Conservation (phyloP, 177 flowering plant species). For the Tripterygium wilfordii region DNA sequence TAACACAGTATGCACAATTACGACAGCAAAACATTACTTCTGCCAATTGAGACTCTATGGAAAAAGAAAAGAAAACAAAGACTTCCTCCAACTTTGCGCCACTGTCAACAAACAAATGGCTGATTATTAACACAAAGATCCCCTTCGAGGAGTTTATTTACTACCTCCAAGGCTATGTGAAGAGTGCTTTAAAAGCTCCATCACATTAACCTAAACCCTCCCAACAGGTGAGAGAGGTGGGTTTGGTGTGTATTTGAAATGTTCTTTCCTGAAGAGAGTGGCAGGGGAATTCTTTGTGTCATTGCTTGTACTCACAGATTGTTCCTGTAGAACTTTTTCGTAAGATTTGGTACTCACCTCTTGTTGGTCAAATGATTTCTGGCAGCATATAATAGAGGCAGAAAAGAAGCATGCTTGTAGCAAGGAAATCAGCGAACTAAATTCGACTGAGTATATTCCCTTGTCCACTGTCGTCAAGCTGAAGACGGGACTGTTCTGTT, state of each 20-base stretch:
- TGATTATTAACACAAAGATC: not conserved
- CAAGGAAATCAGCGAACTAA: constrained; percentile 42
- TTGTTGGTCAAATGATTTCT: constrained; percentile 18
- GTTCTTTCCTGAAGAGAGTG: constrained; percentile 14
- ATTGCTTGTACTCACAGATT: constrained; percentile 6
- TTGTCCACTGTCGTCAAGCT: constrained; percentile 41
- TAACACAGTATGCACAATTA: too few species aligned
- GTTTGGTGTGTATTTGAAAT: constrained; percentile 31
- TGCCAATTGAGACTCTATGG: not conserved
- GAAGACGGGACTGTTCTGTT: constrained; percentile 37
- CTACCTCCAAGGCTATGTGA: too few species aligned
- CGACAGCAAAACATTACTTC: too few species aligned
- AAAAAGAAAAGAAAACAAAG: not conserved
- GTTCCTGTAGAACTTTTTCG: constrained; percentile 16
- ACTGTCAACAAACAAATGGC: not conserved
- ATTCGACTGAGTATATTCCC: constrained; percentile 54
- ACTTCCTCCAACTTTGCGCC: not conserved
- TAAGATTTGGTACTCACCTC: constrained; percentile 14
- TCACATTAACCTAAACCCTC: constrained; percentile 37
- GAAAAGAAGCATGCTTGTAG: constrained; percentile 75
- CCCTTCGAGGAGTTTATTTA: too few species aligned
- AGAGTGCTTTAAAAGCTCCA: not conserved
- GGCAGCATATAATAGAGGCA: constrained; percentile 42
- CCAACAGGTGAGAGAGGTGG: constrained; percentile 80
- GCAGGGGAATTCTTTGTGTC: constrained; percentile 9